Evolutionary conservation across 345 rosid species (phyloP).

Genomic region (Corchorus olitorius): DNA sequence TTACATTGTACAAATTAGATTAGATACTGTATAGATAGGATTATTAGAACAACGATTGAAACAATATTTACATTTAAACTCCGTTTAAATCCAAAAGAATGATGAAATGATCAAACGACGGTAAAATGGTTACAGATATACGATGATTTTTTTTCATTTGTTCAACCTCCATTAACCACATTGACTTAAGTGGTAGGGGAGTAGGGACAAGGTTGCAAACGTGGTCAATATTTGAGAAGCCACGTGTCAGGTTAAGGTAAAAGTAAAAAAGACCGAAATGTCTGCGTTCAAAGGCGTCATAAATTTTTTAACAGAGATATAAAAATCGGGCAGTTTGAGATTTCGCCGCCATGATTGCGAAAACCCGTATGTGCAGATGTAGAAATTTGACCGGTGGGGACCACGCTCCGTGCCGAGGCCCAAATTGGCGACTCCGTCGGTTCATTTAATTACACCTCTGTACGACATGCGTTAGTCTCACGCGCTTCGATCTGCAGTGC

Average conservation of each 20-base stretch:
- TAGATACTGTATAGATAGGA: too few species aligned
- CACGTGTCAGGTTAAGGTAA: neutral
- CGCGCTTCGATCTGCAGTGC: slow-evolving; percentile 16
- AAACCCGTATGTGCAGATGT: slow-evolving; percentile 4
- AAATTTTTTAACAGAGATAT: neutral
- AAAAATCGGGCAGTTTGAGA: neutral
- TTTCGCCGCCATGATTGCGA: slow-evolving; percentile 4
- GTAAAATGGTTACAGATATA: too few species aligned
- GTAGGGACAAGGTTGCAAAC: neutral
- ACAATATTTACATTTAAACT: too few species aligned
- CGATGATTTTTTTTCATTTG: neutral
- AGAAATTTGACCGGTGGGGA: slow-evolving; percentile 24
- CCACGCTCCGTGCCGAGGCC: neutral
- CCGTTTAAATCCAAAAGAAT: too few species aligned
- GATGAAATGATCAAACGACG: too few species aligned
- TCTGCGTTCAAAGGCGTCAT: slow-evolving; percentile 15
- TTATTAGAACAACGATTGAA: too few species aligned
- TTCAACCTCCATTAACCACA: neutral
- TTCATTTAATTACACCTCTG: neutral
- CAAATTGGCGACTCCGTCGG: neutral
- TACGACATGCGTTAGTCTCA: neutral
- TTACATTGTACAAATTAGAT: too few species aligned
- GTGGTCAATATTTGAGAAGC: neutral
- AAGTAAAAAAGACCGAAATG: neutral
- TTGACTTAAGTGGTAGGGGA: neutral